A percentile compares a stretch with the other conserved stretches of the same genome.
Evolutionary conservation across 2,329 filamentous ascomycete genomes (phyloP).

Genomic region (Claviceps spartinae): DNA sequence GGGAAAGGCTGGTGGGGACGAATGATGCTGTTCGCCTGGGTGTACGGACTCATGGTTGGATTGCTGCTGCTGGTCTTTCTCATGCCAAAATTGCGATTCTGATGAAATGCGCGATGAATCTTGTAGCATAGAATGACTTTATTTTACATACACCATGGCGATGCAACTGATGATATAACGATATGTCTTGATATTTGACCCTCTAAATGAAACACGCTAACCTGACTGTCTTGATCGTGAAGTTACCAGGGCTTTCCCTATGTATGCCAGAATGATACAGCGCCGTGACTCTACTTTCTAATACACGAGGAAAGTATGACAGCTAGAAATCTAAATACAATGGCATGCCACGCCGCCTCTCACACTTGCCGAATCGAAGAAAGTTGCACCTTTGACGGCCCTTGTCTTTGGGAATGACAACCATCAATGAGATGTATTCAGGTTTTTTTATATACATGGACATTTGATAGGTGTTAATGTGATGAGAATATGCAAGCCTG

Average conservation of each 20-base stretch:
- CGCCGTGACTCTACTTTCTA: too few species aligned
- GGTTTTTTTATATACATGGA: background rate
- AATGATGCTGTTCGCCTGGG: constrained; percentile 72
- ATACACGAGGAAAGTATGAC: too few species aligned
- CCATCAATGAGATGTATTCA: too few species aligned
- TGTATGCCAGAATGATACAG: background rate
- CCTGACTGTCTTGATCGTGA: background rate
- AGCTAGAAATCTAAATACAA: too few species aligned
- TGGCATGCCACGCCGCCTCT: too few species aligned
- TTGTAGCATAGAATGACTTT: background rate
- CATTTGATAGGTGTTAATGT: background rate
- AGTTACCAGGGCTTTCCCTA: background rate
- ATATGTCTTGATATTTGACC: background rate
- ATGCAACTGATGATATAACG: background rate
- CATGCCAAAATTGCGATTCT: constrained; percentile 72
- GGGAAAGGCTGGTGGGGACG: constrained; percentile 78
- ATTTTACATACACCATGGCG: background rate
- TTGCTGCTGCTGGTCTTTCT: constrained; percentile 72
- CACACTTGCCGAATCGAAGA: background rate
- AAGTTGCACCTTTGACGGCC: background rate
- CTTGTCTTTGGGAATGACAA: background rate
- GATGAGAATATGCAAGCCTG: too few species aligned
- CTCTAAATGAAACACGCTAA: too few species aligned
- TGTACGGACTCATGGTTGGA: constrained; percentile 67
- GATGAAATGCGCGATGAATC: background rate